phyloP scores from a whole-genome alignment of 2,329 filamentous ascomycete genomes.

The Fusarium tjaetaba region DNA sequence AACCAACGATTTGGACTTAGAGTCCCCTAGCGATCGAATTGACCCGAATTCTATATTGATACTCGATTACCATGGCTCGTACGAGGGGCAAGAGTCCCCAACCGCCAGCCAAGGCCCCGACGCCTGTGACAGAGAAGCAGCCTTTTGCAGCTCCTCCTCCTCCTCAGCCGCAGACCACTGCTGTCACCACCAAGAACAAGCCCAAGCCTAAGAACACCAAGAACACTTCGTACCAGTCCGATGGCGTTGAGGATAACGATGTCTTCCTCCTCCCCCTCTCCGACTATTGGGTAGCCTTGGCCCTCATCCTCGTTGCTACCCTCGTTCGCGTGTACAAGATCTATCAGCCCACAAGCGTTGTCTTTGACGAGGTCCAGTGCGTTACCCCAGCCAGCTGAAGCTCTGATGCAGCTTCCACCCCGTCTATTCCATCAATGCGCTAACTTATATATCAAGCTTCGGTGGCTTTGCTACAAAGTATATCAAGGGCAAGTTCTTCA shows the following conservation, averaged over 20 bases:
- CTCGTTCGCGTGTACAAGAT: conserved; percentile 92
- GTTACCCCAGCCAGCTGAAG: conserved; percentile 51
- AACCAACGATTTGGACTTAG: conserved; percentile 21
- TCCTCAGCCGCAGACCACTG: conserved; percentile 18
- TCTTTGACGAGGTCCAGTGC: conserved; percentile 99
- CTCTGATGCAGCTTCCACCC: not conserved
- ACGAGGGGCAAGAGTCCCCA: conserved; percentile 51
- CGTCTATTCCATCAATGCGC: conserved; percentile 3
- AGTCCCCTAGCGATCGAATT: conserved; percentile 24
- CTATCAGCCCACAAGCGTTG: conserved; percentile 94
- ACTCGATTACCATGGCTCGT: conserved; percentile 48
- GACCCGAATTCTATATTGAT: conserved; percentile 26
- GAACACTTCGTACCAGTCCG: conserved; percentile 73
- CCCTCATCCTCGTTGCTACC: conserved; percentile 78
- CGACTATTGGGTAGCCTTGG: conserved; percentile 82
- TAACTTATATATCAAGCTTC: conserved; percentile 70
- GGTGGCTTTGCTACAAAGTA: conserved; percentile 98
- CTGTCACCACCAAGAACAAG: conserved; percentile 14
- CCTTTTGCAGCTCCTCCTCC: conserved; percentile 22
- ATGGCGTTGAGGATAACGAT: conserved; percentile 88
- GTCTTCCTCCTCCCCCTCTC: conserved; percentile 85
- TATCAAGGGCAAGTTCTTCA: conserved; percentile 99
- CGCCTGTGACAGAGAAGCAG: conserved; percentile 37
- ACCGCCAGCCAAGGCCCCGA: conserved; percentile 43
- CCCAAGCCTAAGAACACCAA: conserved; percentile 49